These are phyloP conservation scores for Dendrobium catenatum DNA, from an alignment of 106 monocot genomes.

Conservation along the genomic window DNA sequence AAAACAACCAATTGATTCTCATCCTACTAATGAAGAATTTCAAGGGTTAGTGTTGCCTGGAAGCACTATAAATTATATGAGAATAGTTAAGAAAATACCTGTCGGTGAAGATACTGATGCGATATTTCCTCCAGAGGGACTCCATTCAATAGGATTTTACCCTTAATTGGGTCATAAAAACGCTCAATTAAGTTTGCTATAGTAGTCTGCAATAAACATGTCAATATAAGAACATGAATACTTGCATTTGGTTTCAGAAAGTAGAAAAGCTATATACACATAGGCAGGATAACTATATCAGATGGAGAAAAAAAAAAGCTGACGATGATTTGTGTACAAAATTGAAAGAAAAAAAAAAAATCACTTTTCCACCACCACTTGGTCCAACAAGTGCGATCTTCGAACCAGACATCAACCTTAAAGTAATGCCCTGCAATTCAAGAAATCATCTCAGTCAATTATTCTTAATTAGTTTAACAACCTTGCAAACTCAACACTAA, in stretches of 20 bases:
- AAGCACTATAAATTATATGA: too few species aligned
- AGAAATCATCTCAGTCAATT: neutral
- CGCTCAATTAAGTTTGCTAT: constrained; percentile 95
- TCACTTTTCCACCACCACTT: constrained; percentile 87
- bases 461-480: too few species aligned
- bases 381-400: constrained; percentile 73
- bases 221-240: neutral
- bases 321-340: neutral
- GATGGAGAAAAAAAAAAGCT: too few species aligned
- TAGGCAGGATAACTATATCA: neutral
- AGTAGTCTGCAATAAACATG: constrained; percentile 63
- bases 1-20: neutral
- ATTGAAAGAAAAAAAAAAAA: neutral
- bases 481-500: neutral
- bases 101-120: constrained; percentile 78
- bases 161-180: constrained; percentile 92
- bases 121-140: constrained; percentile 86
- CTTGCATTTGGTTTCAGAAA: neutral
- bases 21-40: neutral
- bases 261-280: neutral
- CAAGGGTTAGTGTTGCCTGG: neutral
- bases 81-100: constrained; percentile 26
- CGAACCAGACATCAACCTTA: constrained; percentile 82
- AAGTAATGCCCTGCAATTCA: constrained; percentile 75
- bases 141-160: constrained; percentile 77